Base-by-base conservation (phyloP, 345 rosid genomes). In the Camelina neglecta region DNA sequence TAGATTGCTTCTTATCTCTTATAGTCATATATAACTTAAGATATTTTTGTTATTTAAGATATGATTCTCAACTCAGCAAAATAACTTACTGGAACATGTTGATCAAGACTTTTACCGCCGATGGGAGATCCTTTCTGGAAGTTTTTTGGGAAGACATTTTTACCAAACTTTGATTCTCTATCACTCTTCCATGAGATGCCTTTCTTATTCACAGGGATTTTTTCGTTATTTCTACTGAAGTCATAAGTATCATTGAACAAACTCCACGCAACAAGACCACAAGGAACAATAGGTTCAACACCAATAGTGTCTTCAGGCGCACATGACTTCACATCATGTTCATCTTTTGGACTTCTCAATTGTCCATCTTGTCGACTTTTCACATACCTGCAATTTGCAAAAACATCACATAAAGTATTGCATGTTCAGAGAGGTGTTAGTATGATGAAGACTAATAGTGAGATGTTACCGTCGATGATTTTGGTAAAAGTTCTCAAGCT, bases 251-350 rank as follows among this genome's bases (percentile, higher is more conserved):
- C 97, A 26, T 93, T 93, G 81, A 93, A 93, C 84, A 93, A 83
- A 82, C 98, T 93, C 97, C 98, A 93, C 50, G 97, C 98, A 57
- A 93, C 89, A 29, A 93, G 93, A 79, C 98, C 98, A 75, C 98
- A 93, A 29, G 98, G 98, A 13, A 89, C 90, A 63, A 90, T 88
- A 18, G 78, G 51, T 8, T 4, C 26, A 60, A 79, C 85, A 44
- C 64, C 60, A 33, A 72, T 23, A 29, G 1, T 2, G 71, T 79
- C 79, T 79, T 90, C 96, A 0, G 95, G 96, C 57, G 83, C 71
- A 73, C 96, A 93, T 58, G 21, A 33, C 31, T 69, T 49, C 26
- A 84, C 80, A 0, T 81, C 85, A 49, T n/a, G 8, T 45, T 45
- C 81, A 33, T 79, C 65, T 11, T 60, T 59, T 6, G 0, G 3